Conservation (phyloP, 352 stramenopile genomes). For the Pythium aristosporum region DNA sequence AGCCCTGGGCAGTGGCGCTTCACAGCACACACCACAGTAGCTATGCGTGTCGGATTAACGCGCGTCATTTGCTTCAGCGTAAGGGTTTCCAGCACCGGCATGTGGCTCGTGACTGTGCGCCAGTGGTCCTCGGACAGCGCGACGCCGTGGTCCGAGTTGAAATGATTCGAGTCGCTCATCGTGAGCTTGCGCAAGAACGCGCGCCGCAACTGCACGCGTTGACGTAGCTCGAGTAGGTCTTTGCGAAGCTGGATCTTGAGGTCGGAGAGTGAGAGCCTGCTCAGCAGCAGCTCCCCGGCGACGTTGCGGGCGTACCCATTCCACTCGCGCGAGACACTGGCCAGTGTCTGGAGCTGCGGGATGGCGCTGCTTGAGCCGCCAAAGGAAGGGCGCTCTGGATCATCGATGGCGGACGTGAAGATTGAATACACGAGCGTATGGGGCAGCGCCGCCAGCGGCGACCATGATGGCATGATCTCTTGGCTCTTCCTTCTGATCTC, state of each 20-base stretch:
- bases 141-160: background rate
- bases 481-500: background rate
- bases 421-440: constrained; percentile 15
- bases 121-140: constrained; percentile 4
- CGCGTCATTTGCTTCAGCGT: constrained; percentile 2
- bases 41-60: background rate
- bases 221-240: constrained; percentile 7
- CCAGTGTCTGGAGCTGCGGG: constrained; percentile 7
- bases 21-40: constrained; percentile 1
- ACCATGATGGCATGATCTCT: background rate
- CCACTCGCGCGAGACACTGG: constrained; percentile 12
- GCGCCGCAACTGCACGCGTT: constrained; percentile 3
- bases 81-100: constrained; percentile 5
- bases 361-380: background rate
- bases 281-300: background rate
- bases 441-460: constrained; percentile 8
- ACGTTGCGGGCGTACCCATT: constrained; percentile 5
- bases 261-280: background rate
- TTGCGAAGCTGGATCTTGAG: background rate
- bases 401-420: constrained; percentile 14
- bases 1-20: constrained; percentile 6
- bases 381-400: background rate
- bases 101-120: constrained; percentile 8
- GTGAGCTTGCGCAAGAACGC: constrained; percentile 15
- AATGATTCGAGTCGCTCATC: constrained; percentile 5